phyloP scores from a whole-genome alignment of 805 yeast genomes.

The Metschnikowia shivogae region DNA sequence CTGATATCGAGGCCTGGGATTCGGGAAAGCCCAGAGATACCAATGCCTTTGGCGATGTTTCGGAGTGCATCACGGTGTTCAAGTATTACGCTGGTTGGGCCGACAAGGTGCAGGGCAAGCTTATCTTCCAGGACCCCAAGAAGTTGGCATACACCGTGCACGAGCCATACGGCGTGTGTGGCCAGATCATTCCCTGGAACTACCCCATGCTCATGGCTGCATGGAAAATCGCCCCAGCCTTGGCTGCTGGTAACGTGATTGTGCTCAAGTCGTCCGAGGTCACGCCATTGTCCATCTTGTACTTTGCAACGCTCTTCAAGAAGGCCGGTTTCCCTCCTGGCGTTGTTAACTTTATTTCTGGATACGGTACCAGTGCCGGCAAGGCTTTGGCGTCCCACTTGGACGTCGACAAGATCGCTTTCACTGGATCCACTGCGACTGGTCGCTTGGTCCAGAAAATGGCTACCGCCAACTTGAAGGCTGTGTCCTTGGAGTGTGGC shows the following conservation, averaged over 20 bases:
- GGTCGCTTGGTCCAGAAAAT: conserved; percentile 61
- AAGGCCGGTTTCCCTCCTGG: conserved; percentile 77
- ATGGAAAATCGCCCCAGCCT: conserved; percentile 81
- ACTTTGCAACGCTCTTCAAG: conserved; percentile 52
- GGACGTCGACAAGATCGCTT: conserved; percentile 56
- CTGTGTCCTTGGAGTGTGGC: conserved; percentile 67
- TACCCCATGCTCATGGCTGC: conserved; percentile 66
- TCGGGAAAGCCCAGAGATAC: conserved; percentile 44
- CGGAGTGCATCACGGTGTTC: conserved; percentile 41
- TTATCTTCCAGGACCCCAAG: conserved; percentile 40
- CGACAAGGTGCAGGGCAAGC: conserved; percentile 49
- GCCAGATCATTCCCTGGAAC: conserved; percentile 71
- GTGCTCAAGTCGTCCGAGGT: conserved; percentile 72
- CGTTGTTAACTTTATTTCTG: conserved; percentile 67
- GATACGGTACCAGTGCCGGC: conserved; percentile 68
- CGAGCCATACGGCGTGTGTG: conserved; percentile 65
- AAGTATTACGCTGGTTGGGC: conserved; percentile 63
- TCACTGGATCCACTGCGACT: conserved; percentile 64
- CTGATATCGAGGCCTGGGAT: conserved; percentile 45
- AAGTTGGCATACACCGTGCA: conserved; percentile 65
- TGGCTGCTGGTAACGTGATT: conserved; percentile 73
- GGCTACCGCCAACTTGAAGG: conserved; percentile 60
- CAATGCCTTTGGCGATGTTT: conserved; percentile 49
- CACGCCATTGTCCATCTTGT: conserved; percentile 67
- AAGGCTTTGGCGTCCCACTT: conserved; percentile 58